Base-by-base conservation (phyloP, 73 alveolate species). In the Tetrahymena malaccensis region DNA sequence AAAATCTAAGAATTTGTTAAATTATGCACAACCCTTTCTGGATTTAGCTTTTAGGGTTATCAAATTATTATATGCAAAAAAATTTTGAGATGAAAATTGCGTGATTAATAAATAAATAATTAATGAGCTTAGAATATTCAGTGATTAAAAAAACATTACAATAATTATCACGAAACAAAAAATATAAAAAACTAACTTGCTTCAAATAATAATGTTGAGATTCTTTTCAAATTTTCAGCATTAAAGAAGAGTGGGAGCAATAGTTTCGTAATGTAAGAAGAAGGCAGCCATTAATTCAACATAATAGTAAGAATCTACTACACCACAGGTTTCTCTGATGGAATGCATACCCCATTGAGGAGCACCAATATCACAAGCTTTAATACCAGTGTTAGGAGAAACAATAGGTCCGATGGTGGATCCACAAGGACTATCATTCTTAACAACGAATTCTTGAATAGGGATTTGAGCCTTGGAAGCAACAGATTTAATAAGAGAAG, bases 321-420 rank as follows among this genome's bases (percentile, higher is more conserved):
- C 98, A 35, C 99, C 99, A 57, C 99, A 97, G 94, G 98, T 98
- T 94, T 99, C 99, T 94, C 99, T 99, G 38, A 98, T 96, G 43
- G 99, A 97, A 94, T 99, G 99, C 99, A 99, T 99, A 33, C 99
- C 99, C 97, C 99, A 97, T 97, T 98, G 97, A 16, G 99, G 98
- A 94, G 99, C 99, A 35, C 99, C 99, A 83, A 99, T 98, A 96
- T 99, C 99, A 50, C 97, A 98, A n/a, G 99, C 97, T 95, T 98
- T 99, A 38, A 98, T 97, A 34, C 99, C 99, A 55, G 99, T 97
- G 58, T 98, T 97, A 70, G 99, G 98, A 9, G 99, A 98, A 43
- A 70, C 70, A 94, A 98, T 97, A 34, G 99, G 99, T 10, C 99
- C 99, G 85, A 99, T 98, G 43, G 99, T 99, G 25, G 99, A 97